phyloP scores from a whole-genome alignment of 345 rosid genomes.

The Stellera chamaejasme region DNA sequence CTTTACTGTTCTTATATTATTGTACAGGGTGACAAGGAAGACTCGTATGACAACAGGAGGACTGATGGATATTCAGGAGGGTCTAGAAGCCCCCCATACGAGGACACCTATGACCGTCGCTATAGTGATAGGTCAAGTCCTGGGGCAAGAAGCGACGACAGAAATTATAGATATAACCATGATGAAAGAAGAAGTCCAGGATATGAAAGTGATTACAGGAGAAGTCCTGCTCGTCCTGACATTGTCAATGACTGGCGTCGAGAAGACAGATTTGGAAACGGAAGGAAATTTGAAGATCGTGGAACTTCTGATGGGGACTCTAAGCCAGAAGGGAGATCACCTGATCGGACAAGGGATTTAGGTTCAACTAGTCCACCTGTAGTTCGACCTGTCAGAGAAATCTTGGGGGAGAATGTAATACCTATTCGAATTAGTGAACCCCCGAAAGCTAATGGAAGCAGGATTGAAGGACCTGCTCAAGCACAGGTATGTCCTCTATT shows the following conservation, averaged over 20 bases:
- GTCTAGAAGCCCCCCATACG: constrained; percentile 82
- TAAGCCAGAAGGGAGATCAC: constrained; percentile 57
- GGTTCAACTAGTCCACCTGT: constrained; percentile 71
- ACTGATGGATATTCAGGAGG: constrained; percentile 46
- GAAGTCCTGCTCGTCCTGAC: constrained; percentile 74
- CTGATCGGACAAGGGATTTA: constrained; percentile 56
- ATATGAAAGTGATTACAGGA: constrained; percentile 45
- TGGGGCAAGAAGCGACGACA: constrained; percentile 61
- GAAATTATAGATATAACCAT: constrained; percentile 30
- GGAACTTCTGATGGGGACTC: constrained; percentile 46
- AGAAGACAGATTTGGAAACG: constrained; percentile 85
- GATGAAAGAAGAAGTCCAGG: constrained; percentile 65
- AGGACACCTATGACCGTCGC: constrained; percentile 64
- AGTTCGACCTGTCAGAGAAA: constrained; percentile 82
- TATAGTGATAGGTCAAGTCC: constrained; percentile 72
- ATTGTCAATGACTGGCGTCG: constrained; percentile 83
- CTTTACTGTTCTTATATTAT: background rate
- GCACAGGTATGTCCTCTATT: constrained; percentile 47
- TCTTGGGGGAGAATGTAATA: constrained; percentile 75
- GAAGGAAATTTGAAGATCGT: constrained; percentile 45
- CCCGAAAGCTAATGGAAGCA: constrained; percentile 61
- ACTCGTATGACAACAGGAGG: constrained; percentile 39
- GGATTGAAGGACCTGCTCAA: constrained; percentile 35
- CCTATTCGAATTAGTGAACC: constrained; percentile 85
- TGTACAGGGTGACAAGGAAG: constrained; percentile 67